A percentile compares a stretch with the other conserved stretches of the same genome.
Evolutionary conservation across 2,329 filamentous ascomycete species (phyloP).

Genomic region (Tolypocladium ophioglossoides): DNA sequence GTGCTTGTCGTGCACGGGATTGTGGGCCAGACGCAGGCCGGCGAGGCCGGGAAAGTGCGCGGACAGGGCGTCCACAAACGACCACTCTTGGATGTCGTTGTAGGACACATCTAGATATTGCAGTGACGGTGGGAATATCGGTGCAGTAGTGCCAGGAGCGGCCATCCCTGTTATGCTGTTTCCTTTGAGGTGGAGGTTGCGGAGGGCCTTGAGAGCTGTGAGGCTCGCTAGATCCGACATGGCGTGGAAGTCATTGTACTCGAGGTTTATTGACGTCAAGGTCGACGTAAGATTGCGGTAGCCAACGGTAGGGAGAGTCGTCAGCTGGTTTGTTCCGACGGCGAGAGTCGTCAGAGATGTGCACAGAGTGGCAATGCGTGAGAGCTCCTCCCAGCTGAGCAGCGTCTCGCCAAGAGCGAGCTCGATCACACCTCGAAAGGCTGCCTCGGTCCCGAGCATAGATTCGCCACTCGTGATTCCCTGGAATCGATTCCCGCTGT

Average conservation of each 20-base stretch:
- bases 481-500: slow-evolving; percentile 64
- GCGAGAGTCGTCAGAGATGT: slow-evolving; percentile 37
- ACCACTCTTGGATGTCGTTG: slow-evolving; percentile 60
- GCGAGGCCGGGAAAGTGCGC: slow-evolving; percentile 60
- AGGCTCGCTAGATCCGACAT: slow-evolving; percentile 49
- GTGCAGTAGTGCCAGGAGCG: slow-evolving; percentile 12
- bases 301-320: slow-evolving; percentile 32
- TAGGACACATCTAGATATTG: slow-evolving; percentile 64
- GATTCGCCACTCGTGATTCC: slow-evolving; percentile 24
- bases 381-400: slow-evolving; percentile 54
- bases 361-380: slow-evolving; percentile 42
- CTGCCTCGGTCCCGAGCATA: slow-evolving; percentile 21
- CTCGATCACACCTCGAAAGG: slow-evolving; percentile 43
- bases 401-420: slow-evolving; percentile 59
- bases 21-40: slow-evolving; percentile 71
- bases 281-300: slow-evolving; percentile 32
- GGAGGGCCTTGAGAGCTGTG: slow-evolving; percentile 36
- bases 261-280: slow-evolving; percentile 55
- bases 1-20: slow-evolving; percentile 63
- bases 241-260: slow-evolving; percentile 58
- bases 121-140: slow-evolving; percentile 43
- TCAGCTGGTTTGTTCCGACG: slow-evolving; percentile 48
- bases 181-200: slow-evolving; percentile 61
- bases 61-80: slow-evolving; percentile 60
- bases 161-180: slow-evolving; percentile 52